A percentile compares a stretch with the other conserved stretches of the same genome.
phyloP scores from a whole-genome alignment of 768 basidiomycete genomes.

The Leccinum pellstonianum region DNA sequence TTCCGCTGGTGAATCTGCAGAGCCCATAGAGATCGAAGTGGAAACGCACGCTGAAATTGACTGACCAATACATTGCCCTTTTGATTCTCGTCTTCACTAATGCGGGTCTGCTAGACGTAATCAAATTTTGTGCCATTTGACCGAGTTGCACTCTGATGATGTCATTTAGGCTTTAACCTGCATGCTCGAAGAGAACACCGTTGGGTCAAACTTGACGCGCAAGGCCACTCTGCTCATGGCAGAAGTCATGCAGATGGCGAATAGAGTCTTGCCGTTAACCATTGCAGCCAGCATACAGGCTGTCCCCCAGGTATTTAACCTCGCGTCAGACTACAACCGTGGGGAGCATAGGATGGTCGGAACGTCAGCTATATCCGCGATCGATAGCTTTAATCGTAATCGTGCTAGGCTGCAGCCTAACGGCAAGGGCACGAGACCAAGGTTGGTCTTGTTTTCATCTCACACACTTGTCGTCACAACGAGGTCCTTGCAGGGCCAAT shows the following conservation, averaged over 20 bases:
- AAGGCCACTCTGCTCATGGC: slow-evolving; percentile 92
- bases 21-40: neutral
- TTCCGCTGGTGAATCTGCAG: neutral
- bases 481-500: slow-evolving; percentile 52
- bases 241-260: slow-evolving; percentile 86
- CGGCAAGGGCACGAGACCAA: slow-evolving; percentile 57
- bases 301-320: slow-evolving; percentile 78
- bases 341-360: slow-evolving; percentile 81
- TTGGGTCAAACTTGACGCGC: slow-evolving; percentile 70
- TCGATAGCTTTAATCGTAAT: slow-evolving; percentile 95
- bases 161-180: slow-evolving; percentile 67
- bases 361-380: slow-evolving; percentile 77
- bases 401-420: slow-evolving; percentile 64
- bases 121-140: slow-evolving; percentile 20
- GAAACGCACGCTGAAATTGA: slow-evolving; percentile 55
- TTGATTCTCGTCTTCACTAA: slow-evolving; percentile 81
- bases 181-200: slow-evolving; percentile 80
- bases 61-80: slow-evolving; percentile 91
- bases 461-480: neutral
- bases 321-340: slow-evolving; percentile 78
- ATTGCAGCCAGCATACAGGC: slow-evolving; percentile 86
- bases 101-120: slow-evolving; percentile 85
- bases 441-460: slow-evolving; percentile 41
- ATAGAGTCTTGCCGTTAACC: slow-evolving; percentile 77
- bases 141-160: slow-evolving; percentile 6